A percentile compares a stretch with the other conserved stretches of the same genome.
These are phyloP conservation scores for Alnus glutinosa DNA, from an alignment of 306 rosid species.

Conservation along the genomic window DNA sequence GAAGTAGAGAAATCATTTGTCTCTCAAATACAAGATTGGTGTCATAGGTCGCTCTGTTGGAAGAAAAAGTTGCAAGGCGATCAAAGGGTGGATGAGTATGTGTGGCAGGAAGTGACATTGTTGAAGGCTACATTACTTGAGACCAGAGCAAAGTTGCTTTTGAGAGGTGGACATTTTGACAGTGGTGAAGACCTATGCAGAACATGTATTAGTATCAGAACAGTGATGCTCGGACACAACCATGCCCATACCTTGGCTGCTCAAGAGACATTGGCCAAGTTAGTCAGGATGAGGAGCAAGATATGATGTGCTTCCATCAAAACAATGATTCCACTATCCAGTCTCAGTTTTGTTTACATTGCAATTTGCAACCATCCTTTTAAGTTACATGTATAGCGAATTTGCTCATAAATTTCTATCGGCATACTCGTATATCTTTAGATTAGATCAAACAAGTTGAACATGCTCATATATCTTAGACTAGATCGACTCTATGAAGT, in stretches of 20 bases:
- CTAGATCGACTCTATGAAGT: no score
- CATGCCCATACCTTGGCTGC: slow-evolving; percentile 84
- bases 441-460: no score
- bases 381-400: slow-evolving; percentile 19
- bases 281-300: slow-evolving; percentile 83
- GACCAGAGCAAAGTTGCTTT: slow-evolving; percentile 77
- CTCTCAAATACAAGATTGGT: slow-evolving; percentile 86
- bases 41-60: slow-evolving; percentile 77
- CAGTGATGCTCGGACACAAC: slow-evolving; percentile 85
- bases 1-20: slow-evolving; percentile 91
- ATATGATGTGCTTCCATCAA: slow-evolving; percentile 31
- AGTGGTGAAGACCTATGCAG: slow-evolving; percentile 76
- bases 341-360: slow-evolving; percentile 32
- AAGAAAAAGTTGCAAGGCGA: slow-evolving; percentile 61
- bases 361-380: slow-evolving; percentile 27
- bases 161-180: slow-evolving; percentile 77
- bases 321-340: slow-evolving; percentile 2
- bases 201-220: slow-evolving; percentile 84
- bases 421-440: background rate
- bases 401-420: background rate
- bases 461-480: no score
- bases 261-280: slow-evolving; percentile 78
- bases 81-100: slow-evolving; percentile 73
- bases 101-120: slow-evolving; percentile 91
- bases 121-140: slow-evolving; percentile 82